These are phyloP conservation scores for Wakefieldia striispora DNA, from an alignment of 768 basidiomycete species.

Conservation along the genomic window DNA sequence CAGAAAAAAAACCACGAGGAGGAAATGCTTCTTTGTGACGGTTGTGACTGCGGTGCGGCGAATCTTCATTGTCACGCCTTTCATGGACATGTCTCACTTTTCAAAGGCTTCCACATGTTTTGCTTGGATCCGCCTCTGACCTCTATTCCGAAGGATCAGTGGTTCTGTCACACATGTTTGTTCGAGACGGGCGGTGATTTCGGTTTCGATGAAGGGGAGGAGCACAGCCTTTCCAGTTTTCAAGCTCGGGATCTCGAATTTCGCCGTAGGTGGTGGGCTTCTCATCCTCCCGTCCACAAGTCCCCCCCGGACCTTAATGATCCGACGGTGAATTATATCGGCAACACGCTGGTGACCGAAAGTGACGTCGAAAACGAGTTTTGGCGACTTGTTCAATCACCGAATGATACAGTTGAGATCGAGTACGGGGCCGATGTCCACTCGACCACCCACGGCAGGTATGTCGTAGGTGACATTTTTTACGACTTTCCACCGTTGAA, in stretches of 20 bases:
- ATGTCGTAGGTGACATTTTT: constrained; percentile 25
- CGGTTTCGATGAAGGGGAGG: constrained; percentile 97
- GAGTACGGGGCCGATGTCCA: constrained; percentile 99
- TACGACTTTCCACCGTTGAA: constrained; percentile 29
- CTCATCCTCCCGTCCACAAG: constrained; percentile 56
- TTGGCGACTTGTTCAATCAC: constrained; percentile 92
- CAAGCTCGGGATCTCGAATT: constrained; percentile 90
- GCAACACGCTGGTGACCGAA: constrained; percentile 73
- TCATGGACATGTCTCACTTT: constrained; percentile 15
- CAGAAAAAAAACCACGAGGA: constrained; percentile 83
- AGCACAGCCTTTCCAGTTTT: constrained; percentile 89
- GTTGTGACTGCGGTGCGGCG: constrained; percentile 71
- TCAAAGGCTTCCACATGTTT: constrained; percentile 90
- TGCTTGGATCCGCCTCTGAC: constrained; percentile 91
- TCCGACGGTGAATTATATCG: constrained; percentile 53
- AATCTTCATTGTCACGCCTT: constrained; percentile 11
- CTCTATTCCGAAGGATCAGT: constrained; percentile 87
- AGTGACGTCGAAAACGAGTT: constrained; percentile 93
- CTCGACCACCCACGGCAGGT: constrained; percentile 97
- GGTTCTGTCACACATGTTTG: constrained; percentile 93
- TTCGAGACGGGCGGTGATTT: constrained; percentile 92
- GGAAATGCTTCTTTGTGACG: constrained; percentile 90
- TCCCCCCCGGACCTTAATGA: constrained; percentile 40
- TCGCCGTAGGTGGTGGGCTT: constrained; percentile 82
- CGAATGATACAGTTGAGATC: constrained; percentile 90